Base-by-base conservation (phyloP, 805 yeast genomes). In the Teunomyces stri region DNA sequence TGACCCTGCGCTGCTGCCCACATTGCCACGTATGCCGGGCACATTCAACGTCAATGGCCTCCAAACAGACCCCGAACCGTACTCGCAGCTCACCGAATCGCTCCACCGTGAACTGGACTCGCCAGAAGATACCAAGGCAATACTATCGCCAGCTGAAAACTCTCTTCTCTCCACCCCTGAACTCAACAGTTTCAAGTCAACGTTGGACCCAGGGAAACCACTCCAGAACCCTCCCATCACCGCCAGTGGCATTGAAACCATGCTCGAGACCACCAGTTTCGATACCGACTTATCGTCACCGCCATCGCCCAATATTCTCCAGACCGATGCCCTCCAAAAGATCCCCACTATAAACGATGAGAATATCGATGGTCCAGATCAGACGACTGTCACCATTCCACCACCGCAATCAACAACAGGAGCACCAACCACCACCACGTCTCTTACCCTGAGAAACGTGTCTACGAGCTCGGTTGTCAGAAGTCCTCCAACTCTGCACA, bases 141-240 rank as follows among this genome's bases (percentile, higher is more conserved):
- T 37, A 37, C 29, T 22, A 37, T 20, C 29, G 18, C 16, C 18
- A 22, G 12, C 37, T 12, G 43, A 39, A 10, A 15, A 12, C 12
- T 29, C 41, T 3, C 33, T 43, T 21, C 29, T 46, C 33, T 42
- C 46, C 13, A 35, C 50, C 20, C 50, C 50, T 18, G 50, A 47
- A 21, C 44, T 39, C 58, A 50, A 50, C 9, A 42, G 40, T 30
- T 61, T 51, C 43, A 57, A 66, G 44, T 62, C 69, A 33, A 73
- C 78, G 1, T 62, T 77, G 62, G 81, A 78, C 54, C 81, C 81
- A 2, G 78, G 76, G 0, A 72, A 65, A 49, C 68, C 69, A 7
- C 43, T 51, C 7, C 33, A 20, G 52, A 15, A 37, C 49, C 34
- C 22, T 30, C 36, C 30, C 30, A 28, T 37, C 9, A 6, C 16